phyloP scores from a whole-genome alignment of 495 filamentous ascomycete species.

The Penicillium lividum region DNA sequence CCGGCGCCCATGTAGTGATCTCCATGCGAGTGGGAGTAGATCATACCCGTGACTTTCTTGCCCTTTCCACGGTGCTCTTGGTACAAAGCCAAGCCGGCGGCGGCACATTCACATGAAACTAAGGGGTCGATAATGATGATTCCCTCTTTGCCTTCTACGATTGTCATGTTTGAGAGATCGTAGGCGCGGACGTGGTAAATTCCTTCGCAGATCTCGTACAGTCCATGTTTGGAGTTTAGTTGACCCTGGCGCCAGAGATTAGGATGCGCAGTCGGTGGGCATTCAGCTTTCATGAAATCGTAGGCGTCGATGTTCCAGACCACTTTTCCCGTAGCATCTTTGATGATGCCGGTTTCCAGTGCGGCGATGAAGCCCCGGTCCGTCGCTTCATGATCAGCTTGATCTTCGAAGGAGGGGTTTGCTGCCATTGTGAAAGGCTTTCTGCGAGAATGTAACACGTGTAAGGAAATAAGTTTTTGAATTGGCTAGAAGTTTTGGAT shows the following conservation, averaged over 20 bases:
- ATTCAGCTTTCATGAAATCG: constrained; percentile 18
- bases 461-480: too few relatives aligned
- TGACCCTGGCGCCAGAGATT: constrained; percentile 27
- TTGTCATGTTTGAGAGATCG: constrained; percentile 30
- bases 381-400: constrained; percentile 22
- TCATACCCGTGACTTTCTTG: constrained; percentile 19
- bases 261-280: constrained; percentile 21
- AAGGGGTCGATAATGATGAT: constrained; percentile 30
- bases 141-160: constrained; percentile 28
- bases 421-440: background rate
- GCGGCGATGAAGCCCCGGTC: constrained; percentile 20
- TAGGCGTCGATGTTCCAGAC: constrained; percentile 26
- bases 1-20: constrained; percentile 28
- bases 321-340: constrained; percentile 3
- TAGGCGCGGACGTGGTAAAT: constrained; percentile 29
- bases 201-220: constrained; percentile 25
- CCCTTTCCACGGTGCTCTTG: constrained; percentile 19
- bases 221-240: constrained; percentile 19
- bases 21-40: constrained; percentile 32
- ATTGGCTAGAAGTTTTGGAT: too few relatives aligned
- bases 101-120: constrained; percentile 18
- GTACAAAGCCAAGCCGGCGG: constrained; percentile 23
- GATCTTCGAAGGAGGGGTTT: constrained; percentile 19
- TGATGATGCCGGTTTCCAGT: constrained; percentile 17
- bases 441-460: too few relatives aligned